Evolutionary conservation across 768 basidiomycete genomes (phyloP), one percentile per base, ranked within the genome.

Genomic region (Candolleomyces aberdarensis): DNA sequence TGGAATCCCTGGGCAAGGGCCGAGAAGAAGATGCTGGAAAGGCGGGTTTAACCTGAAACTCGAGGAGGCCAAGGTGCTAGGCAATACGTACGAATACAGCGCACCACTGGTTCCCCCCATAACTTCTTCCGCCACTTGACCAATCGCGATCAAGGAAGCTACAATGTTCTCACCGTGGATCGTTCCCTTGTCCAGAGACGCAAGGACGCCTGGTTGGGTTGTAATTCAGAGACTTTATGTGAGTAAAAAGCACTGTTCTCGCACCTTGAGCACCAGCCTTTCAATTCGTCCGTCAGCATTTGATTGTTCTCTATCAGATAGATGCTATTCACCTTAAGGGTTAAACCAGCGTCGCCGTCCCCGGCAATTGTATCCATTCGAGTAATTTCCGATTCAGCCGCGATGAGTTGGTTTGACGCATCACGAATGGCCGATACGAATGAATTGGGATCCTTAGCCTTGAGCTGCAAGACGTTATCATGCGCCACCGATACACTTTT

Each of bases 31-130:
- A 96, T 96, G 1, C 94, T 94, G 69, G 8, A 20, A 15, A 57
- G 22, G 17, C 15, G 19, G 9, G 5, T 20, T 6, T 41, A 14
- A 19, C 22, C 22, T 56, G 19, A 32, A 39, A 36, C 36, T 26
- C 54, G 36, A 19, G 31, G 40, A 22, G 14, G 41, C 6, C 8
- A 14, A 13, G 36, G 22, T 43, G 56, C 10, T n/a, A 22, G 29
- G 32, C 6, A 11, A 22, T 39, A 83, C 91, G 60, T 65, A 93
- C 92, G 94, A 94, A 72, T 95, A 96, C 29, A 96, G 72, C 0
- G 94, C 93, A 3, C 94, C 94, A 64, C 89, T 91, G 6, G 94
- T 96, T 39, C 94, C 94, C 13, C 91, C 94, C 94, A 96, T 96
- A 17, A 80, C 78, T 65, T 91, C 87, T 71, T 94, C 92, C 2